A percentile compares a stretch with the other conserved stretches of the same genome.
These are phyloP conservation scores for Pyrrhoderma noxium DNA, from an alignment of 1,284 basidiomycete species.

Conservation along the genomic window DNA sequence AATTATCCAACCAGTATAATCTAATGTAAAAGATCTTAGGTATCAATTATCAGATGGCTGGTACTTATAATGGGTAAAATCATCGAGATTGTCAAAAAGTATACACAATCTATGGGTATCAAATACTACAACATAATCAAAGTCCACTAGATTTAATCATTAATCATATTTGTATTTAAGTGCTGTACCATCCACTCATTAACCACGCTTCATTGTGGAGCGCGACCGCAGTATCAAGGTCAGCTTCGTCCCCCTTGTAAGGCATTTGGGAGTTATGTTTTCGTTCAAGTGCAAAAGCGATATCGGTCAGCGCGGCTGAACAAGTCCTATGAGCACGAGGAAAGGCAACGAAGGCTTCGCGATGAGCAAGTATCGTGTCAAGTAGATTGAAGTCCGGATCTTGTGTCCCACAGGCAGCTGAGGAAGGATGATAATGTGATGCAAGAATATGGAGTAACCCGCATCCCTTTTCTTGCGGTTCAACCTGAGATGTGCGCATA, in stretches of 20 bases:
- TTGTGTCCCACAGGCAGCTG: slow-evolving; percentile 1
- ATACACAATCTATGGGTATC: too few species aligned
- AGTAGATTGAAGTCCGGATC: slow-evolving; percentile 17
- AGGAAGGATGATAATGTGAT: slow-evolving; percentile 6
- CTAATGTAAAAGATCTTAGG: too few species aligned
- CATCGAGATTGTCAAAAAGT: too few species aligned
- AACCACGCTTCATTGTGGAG: slow-evolving; percentile 19
- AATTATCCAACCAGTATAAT: too few species aligned
- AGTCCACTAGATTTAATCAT: too few species aligned
- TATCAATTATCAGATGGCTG: too few species aligned
- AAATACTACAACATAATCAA: too few species aligned
- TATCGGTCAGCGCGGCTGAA: slow-evolving; percentile 11
- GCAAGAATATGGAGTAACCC: slow-evolving; percentile 11
- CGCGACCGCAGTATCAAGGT: slow-evolving; percentile 17
- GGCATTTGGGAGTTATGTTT: slow-evolving; percentile 4
- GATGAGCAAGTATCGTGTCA: slow-evolving; percentile 17
- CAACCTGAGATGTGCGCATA: background rate
- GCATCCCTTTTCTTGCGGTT: slow-evolving; percentile 3
- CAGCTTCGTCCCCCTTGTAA: slow-evolving; percentile 3
- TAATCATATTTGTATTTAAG: background rate
- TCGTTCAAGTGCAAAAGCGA: slow-evolving; percentile 15
- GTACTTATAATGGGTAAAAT: too few species aligned
- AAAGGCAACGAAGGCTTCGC: slow-evolving; percentile 17
- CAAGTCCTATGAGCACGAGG: slow-evolving; percentile 15
- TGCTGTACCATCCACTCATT: slow-evolving; percentile 19